Evolutionary conservation across 2,329 filamentous ascomycete genomes (phyloP), one percentile per base, ranked within the genome.

Genomic region (Ciborinia camelliae): DNA sequence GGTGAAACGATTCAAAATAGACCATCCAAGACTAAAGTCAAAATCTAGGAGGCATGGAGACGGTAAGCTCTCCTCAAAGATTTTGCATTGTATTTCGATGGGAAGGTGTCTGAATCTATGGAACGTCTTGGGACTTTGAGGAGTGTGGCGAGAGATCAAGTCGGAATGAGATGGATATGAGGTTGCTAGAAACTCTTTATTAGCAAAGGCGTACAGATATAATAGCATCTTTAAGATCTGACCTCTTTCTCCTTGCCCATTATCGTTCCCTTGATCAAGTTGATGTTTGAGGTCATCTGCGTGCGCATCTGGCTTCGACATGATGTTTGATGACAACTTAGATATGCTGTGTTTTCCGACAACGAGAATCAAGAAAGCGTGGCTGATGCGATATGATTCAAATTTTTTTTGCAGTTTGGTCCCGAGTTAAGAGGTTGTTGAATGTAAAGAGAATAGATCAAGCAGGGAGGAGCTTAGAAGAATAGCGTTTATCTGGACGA

Each of bases 101-200:
- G 26, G 39, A 18, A 58, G 7, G 3, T 32, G 8, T 3, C 0
- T 3, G 20, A 35, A 58, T 12, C 2, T 1, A 1, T 12, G 28
- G 14, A 47, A 23, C 0, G 0, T 54, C 18, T 20, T 43, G 3
- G 3, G n/a, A 37, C 8, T 2, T 2, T 3, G 32, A 1, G 14
- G 8, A 7, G 3, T n/a, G 3, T 7, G 32, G n/a, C n/a, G 15
- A 1, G 18, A 18, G 10, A 15, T 20, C 10, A 10, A 9, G 7
- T 12, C n/a, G 1, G 2, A 8, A 6, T n/a, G 26, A 2, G 1
- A 1, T n/a, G 0, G 10, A 8, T 18, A 5, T 15, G 3, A 2
- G 12, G 14, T 53, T 0, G 3, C 20, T 53, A 3, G 12, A 37
- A 37, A 1, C 9, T 37, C 12, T 4, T 4, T 3, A 12, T 47